Evolutionary conservation across 345 rosid genomes (phyloP), one percentile per base, ranked within the genome.

Genomic region (Chamaenerion angustifolium): DNA sequence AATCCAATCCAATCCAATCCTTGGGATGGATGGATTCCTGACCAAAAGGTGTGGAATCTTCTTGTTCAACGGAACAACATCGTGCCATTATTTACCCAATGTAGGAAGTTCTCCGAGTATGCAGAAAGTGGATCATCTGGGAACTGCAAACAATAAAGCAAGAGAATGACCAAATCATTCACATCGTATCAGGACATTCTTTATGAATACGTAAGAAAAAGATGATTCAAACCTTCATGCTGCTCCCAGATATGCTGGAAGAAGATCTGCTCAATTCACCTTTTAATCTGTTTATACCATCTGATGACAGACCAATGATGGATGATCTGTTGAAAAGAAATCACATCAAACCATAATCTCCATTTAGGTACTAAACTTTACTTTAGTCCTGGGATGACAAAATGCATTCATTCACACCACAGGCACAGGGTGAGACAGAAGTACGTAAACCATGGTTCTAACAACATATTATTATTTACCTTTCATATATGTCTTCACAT

Each of bases 1-100:
- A 21, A 6, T 11, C n/a, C 1, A 4, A 9, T 10, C 35, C 14
- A 64, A 57, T 70, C 73, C 18, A 62, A 64, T 73, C 92, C 86
- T 79, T 79, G 23, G 81, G 81, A 79, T 25, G 67, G 75, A 69
- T 57, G 25, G 25, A 21, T 21, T 21, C 25, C 25, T 21, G 25
- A 21, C 25, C 25, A 21, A 21, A 21, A 21, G 25, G 25, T 21
- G 4, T 2, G 25, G 4, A 2, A 21, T n/a, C n/a, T n/a, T n/a
- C n/a, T n/a, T n/a, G n/a, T 53, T 4, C 10, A 71, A 10, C 10
- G 65, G 70, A 50, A 71, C 48, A 71, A 65, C 68, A 65, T 56
- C 43, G 68, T 83, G 48, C 87, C 96, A 27, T 82, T 52, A 35
- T 57, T 71, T 42, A 92, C 83, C 98, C 98, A 92, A 46, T 66